Conservation (phyloP, 176 grass and related monocot species). For the Carex scoparia region DNA sequence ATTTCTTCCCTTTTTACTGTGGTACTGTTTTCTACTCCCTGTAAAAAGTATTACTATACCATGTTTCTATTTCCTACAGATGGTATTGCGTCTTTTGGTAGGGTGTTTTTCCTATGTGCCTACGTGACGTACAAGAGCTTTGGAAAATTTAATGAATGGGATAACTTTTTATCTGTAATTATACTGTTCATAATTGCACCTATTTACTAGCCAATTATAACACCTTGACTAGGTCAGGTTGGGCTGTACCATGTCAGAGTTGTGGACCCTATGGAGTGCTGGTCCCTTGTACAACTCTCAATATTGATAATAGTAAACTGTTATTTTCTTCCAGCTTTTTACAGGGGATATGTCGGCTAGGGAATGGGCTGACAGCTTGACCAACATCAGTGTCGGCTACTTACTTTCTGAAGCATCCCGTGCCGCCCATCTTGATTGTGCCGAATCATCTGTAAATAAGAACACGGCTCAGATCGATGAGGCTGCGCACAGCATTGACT, state of each 20-base stretch:
- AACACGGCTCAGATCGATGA: conserved; percentile 33
- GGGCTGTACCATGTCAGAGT: background rate
- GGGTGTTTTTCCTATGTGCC: conserved; percentile 10
- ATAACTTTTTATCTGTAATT: background rate
- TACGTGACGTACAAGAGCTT: background rate
- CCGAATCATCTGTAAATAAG: conserved; percentile 36
- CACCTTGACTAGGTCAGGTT: background rate
- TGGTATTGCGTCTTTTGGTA: conserved; percentile 16
- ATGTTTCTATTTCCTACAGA: background rate
- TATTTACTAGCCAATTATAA: background rate
- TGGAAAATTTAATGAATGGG: background rate
- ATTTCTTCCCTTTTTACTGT: conserved; percentile 8
- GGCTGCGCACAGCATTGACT: conserved; percentile 67
- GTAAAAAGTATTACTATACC: background rate
- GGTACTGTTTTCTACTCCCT: background rate
- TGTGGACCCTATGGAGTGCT: background rate
- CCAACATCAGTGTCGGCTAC: conserved; percentile 80
- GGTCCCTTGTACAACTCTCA: background rate
- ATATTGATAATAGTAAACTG: background rate
- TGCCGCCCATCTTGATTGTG: conserved; percentile 42
- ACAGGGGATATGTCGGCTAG: conserved; percentile 40
- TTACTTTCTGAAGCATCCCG: conserved; percentile 91
- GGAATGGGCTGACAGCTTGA: conserved; percentile 92
- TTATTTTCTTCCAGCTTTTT: background rate
- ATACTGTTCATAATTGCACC: background rate